Evolutionary conservation across 352 stramenopile genomes (phyloP), one percentile per base, ranked within the genome.

Genomic region (Phytophthora sansomeana): DNA sequence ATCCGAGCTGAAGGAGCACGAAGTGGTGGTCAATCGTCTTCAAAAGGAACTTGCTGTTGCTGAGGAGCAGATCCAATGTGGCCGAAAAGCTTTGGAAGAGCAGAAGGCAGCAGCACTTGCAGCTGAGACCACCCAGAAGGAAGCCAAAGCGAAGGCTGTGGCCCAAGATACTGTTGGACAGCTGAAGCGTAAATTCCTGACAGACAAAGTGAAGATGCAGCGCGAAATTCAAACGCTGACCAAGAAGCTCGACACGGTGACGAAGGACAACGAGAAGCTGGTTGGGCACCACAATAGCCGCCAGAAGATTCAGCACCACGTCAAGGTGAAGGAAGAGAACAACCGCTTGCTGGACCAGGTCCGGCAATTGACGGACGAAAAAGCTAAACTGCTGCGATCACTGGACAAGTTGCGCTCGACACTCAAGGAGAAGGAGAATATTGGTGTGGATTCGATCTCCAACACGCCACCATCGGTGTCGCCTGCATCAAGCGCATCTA

Each of bases 231-330:
- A 74, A 32, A 51, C 48, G 2, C 30, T 83, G 28, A 69, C 54
- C 13, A 78, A 86, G 36, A 88, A 85, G 61, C 61, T 89, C 5
- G 64, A 80, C 35, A 69, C 54, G 38, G 47, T 64, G 58, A 84
- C 46, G 63, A 86, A 69, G 55, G 84, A 83, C 43, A 92, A 92
- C 33, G 83, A 92, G 60, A 83, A 91, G 53, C 79, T 95, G 7
- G 83, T 92, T 7, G 84, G 84, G 4, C 86, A 95, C 35, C 73
- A 90, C 65, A 95, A 95, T 59, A 87, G 78, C 36, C 79, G 83
- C 8, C 86, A 95, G 55, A 91, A 90, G 67, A 95, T 95, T 61
- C 86, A 95, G 55, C 83, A 95, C 32, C 84, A 95, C 47, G 80
- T 83, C 48, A 87, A 85, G 44, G 80, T 95, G 16, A 95, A 95